These are phyloP conservation scores for Flaveria ramosissima DNA, from an alignment of 129 eudicot genomes.

Conservation along the genomic window DNA sequence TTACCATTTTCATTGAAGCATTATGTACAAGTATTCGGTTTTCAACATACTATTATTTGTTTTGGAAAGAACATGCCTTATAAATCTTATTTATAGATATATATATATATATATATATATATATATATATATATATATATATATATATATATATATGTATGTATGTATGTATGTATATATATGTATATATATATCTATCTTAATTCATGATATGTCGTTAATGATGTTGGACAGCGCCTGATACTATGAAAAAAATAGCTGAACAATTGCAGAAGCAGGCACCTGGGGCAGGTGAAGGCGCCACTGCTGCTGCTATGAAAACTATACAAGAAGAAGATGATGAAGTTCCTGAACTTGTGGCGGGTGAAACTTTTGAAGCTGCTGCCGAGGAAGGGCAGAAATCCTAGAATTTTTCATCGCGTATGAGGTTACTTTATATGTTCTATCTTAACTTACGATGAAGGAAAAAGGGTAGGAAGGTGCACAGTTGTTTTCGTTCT, in stretches of 20 bases:
- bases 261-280: conserved; percentile 76
- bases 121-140: too few relatives aligned
- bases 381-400: conserved; percentile 75
- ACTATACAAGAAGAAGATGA: conserved; percentile 70
- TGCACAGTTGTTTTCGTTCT: conserved; percentile 19
- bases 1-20: too few relatives aligned
- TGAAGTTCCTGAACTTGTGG: conserved; percentile 91
- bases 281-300: conserved; percentile 51
- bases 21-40: too few relatives aligned
- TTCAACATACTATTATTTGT: too few relatives aligned
- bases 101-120: too few relatives aligned
- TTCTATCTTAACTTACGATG: conserved; percentile 10
- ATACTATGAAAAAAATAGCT: conserved; percentile 69
- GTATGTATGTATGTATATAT: too few relatives aligned
- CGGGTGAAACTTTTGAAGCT: conserved; percentile 86
- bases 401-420: conserved; percentile 35
- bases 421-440: conserved; percentile 3
- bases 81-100: too few relatives aligned
- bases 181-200: too few relatives aligned
- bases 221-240: conserved; percentile 63
- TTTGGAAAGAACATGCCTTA: too few relatives aligned
- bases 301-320: conserved; percentile 27
- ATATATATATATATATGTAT: too few relatives aligned
- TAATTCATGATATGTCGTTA: background rate
- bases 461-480: conserved; percentile 21